Conservation (phyloP, 2,329 filamentous ascomycete genomes). For the Clarireedia hainanense region DNA sequence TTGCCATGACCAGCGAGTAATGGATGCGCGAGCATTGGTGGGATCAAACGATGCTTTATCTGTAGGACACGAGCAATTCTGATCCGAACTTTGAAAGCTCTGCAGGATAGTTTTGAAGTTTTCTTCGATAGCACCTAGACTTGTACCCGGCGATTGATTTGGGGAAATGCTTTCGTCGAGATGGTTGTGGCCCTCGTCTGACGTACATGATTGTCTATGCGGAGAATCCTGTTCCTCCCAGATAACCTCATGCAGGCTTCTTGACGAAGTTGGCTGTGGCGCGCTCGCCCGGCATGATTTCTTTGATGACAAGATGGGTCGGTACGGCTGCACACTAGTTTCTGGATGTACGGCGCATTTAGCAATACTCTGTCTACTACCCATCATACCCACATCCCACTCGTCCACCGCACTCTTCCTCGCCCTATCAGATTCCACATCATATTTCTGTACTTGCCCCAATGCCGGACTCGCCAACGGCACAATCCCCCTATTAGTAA, state of each 20-base stretch:
- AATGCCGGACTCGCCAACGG: background rate
- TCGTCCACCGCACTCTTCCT: background rate
- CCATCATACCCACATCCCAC: background rate
- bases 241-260: slow-evolving; percentile 21
- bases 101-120: background rate
- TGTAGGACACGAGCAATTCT: background rate
- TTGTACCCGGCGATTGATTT: background rate
- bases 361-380: too few relatives aligned
- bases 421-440: background rate
- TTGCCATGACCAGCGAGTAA: slow-evolving; percentile 18
- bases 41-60: slow-evolving; percentile 17
- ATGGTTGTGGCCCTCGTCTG: slow-evolving; percentile 8
- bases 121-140: background rate
- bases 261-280: background rate
- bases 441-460: background rate
- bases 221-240: slow-evolving; percentile 16
- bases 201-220: slow-evolving; percentile 3
- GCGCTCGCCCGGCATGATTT: background rate
- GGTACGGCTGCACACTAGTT: too few relatives aligned
- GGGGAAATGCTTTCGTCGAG: background rate
- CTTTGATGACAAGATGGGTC: too few relatives aligned
- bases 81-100: background rate
- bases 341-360: too few relatives aligned
- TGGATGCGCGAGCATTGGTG: slow-evolving; percentile 17
- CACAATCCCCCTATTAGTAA: slow-evolving; percentile 7